Base-by-base conservation (phyloP, 176 grass and related monocot species). In the Triticum turgidum region DNA sequence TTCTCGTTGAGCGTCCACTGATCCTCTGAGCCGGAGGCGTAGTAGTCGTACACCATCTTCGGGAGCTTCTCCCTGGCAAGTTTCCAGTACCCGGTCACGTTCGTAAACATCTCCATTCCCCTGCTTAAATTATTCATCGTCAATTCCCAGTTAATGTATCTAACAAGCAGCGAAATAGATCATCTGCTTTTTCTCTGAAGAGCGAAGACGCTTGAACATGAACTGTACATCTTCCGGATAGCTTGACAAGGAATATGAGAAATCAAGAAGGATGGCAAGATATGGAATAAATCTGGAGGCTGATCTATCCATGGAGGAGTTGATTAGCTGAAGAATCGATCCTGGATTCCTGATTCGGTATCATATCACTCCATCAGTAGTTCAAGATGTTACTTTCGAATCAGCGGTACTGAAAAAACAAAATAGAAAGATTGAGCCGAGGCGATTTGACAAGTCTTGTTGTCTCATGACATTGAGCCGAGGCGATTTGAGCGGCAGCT, bases 41-140 rank as follows among this genome's bases (percentile, higher is more conserved):
- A 99, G 87, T 96, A 99, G 86, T 99, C 97, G 38, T 94, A 99
- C 58, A 96, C 89, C 97, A 99, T 96, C 86, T 96, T 99, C 9
- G 94, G 87, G 63, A 99, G 74, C 69, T 85, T 99, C 85, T 94
- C 76, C 88, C 90, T 96, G 0, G 94, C 97, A 13, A 92, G 85
- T 27, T 67, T 79, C 82, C 96, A 87, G 10, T 94, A 99, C 91
- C 96, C 94, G 29, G 56, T 51, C 76, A 98, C 94, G 75, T 98
- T 98, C 61, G 97, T 98, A 10, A 98, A 82, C 52, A 80, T 25
- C 82, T 93, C 94, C 94, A 96, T 96, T 34, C 85, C 80, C 82
- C 54, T 84, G 80, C 47, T 8, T 29, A 64, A 69, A 69, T 20
- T 35, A 24, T 3, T 58, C 38, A 14, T 11, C 11, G 39, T 80